A percentile compares a stretch with the other conserved stretches of the same genome.
These are phyloP conservation scores for Mangifera indica DNA, from an alignment of 345 rosid species.

Conservation along the genomic window DNA sequence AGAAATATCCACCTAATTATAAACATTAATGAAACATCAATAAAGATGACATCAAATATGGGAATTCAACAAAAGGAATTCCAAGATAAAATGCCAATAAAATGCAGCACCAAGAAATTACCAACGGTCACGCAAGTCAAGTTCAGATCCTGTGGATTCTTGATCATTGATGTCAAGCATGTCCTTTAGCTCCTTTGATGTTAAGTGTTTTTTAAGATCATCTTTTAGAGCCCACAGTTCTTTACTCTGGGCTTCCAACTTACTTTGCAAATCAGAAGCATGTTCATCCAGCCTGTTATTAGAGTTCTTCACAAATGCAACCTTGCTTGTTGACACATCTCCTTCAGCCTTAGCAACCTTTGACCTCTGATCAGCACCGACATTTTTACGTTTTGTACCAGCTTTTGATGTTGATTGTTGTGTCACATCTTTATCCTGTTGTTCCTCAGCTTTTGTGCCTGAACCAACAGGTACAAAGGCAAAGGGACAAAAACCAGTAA, in stretches of 20 bases:
- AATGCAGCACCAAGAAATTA: conserved; percentile 31
- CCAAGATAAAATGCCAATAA: neutral
- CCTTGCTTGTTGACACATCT: conserved; percentile 39
- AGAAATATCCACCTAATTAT: neutral
- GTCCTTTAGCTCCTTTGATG: conserved; percentile 69
- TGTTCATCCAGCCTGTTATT: conserved; percentile 18
- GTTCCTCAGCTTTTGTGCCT: conserved; percentile 33
- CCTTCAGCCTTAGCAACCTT: conserved; percentile 56
- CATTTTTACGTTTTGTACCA: conserved; percentile 63
- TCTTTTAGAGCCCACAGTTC: conserved; percentile 89
- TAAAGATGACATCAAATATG: neutral
- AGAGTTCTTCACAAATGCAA: conserved; percentile 25
- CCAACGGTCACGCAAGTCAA: conserved; percentile 88
- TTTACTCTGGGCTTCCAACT: conserved; percentile 73
- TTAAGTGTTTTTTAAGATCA: conserved; percentile 71
- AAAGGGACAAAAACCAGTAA: conserved; percentile 16
- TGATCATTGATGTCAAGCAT: conserved; percentile 81
- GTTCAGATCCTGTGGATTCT: conserved; percentile 81
- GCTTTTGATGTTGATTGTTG: conserved; percentile 39
- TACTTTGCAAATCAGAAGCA: conserved; percentile 44
- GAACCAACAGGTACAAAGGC: conserved; percentile 22
- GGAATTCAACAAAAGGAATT: neutral
- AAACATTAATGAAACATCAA: neutral
- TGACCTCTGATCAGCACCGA: conserved; percentile 42
- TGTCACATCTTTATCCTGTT: conserved; percentile 30